Conservation (phyloP, 1,284 basidiomycete species). For the Cutaneotrichosporon cyanovorans region DNA sequence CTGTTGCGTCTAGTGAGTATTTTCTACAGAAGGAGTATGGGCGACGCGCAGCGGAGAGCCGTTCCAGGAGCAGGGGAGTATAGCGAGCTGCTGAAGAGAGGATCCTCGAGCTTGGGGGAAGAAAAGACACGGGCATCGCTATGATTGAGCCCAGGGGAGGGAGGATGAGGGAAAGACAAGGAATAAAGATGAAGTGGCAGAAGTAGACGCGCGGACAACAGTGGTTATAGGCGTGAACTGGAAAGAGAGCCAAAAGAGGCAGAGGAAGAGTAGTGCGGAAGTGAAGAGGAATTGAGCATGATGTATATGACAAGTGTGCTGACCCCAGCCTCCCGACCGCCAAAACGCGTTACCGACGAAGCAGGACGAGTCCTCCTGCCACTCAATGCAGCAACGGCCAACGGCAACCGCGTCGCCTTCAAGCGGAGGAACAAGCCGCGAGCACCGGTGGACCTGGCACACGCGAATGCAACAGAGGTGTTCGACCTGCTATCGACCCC, state of each 20-base stretch:
- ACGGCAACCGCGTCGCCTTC: conserved; percentile 28
- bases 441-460: conserved; percentile 2
- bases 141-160: too few species aligned
- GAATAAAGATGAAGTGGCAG: too few species aligned
- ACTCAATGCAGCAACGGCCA: conserved; percentile 29
- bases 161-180: too few species aligned
- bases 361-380: conserved; percentile 18
- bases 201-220: too few species aligned
- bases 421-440: conserved; percentile 23
- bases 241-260: too few species aligned
- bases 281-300: not conserved
- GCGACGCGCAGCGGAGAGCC: too few species aligned
- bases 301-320: not conserved
- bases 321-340: not conserved
- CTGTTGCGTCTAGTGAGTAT: conserved; percentile 3
- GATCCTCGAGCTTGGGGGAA: too few species aligned
- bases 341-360: conserved; percentile 13
- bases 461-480: conserved; percentile 2
- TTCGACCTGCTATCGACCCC: conserved; percentile 33
- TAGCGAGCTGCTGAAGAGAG: too few species aligned
- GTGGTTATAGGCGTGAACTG: too few species aligned
- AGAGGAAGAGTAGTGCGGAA: too few species aligned
- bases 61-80: too few species aligned
- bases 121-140: not conserved
- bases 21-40: too few species aligned